phyloP scores from a whole-genome alignment of 139 green algal genomes.

The Marvania coccoides region DNA sequence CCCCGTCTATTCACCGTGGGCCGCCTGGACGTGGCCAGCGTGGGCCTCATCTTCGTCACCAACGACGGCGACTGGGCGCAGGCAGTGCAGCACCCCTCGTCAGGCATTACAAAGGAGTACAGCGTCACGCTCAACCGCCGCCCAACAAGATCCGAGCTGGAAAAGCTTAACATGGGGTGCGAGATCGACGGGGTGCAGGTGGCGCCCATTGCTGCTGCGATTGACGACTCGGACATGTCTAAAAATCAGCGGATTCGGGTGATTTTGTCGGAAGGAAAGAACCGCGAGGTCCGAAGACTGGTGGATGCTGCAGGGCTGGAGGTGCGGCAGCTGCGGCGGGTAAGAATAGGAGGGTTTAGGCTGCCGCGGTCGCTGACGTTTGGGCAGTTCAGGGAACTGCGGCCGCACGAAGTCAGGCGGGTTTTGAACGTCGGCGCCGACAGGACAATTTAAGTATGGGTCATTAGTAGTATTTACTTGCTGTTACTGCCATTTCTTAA shows the following conservation, averaged over 20 bases:
- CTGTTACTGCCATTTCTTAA: not conserved
- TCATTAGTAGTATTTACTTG: not conserved
- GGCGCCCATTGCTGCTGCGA: slow-evolving; percentile 25
- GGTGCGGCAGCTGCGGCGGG: slow-evolving; percentile 64
- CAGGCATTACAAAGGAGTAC: slow-evolving; percentile 67
- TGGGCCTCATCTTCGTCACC: slow-evolving; percentile 90
- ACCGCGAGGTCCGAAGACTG: slow-evolving; percentile 76
- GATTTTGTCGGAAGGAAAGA: slow-evolving; percentile 74
- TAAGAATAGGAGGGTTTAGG: slow-evolving; percentile 70
- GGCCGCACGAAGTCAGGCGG: slow-evolving; percentile 28
- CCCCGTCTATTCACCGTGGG: slow-evolving; percentile 93
- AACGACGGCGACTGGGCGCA: slow-evolving; percentile 91
- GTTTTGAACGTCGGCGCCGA: slow-evolving; percentile 35
- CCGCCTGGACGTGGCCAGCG: slow-evolving; percentile 79
- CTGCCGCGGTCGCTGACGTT: slow-evolving; percentile 56
- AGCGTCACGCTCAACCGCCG: slow-evolving; percentile 41
- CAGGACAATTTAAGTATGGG: not conserved
- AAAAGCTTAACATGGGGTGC: slow-evolving; percentile 31
- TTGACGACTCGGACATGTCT: slow-evolving; percentile 18
- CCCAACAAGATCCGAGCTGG: slow-evolving; percentile 36
- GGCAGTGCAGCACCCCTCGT: slow-evolving; percentile 48
- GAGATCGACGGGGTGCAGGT: slow-evolving; percentile 31
- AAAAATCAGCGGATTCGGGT: slow-evolving; percentile 42
- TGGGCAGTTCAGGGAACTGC: slow-evolving; percentile 48
- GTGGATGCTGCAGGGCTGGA: slow-evolving; percentile 58